Evolutionary conservation across 805 yeast species (phyloP), one percentile per base, ranked within the genome.

Genomic region (Candida palmyrensis): DNA sequence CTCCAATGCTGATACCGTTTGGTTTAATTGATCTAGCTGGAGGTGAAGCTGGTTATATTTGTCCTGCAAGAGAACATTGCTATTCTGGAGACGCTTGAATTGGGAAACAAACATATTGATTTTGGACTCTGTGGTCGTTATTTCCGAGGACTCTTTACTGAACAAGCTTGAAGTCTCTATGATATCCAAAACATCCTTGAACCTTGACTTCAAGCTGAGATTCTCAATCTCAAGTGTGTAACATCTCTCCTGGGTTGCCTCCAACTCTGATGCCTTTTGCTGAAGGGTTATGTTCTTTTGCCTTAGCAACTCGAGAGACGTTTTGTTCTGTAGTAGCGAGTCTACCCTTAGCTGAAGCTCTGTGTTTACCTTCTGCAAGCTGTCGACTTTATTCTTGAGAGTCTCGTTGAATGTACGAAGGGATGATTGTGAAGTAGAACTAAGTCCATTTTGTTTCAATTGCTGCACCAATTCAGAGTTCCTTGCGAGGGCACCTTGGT

Each of bases 271-370:
- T 13, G 77, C 28, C 38, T 68, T 68, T 13, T 59, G 53, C 15
- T 53, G 48, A 21, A 79, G 49, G 0, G 68, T 44, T 0, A 48
- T 40, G 35, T 74, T 77, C 39, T 80, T 82, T 40, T 75, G 80
- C 42, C 69, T 73, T 21, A 80, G 54, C 7, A 80, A 47, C 43
- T 75, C 82, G 5, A 56, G 51, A 17, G 72, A 67, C 39, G 73
- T 61, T 38, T 66, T 64, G 39, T 71, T 55, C 40, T 73, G 72
- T 16, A 76, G 57, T 7, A 62, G 58, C 40, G 68, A 68, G 36
- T 81, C 64, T 25, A 75, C 69, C 38, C 66, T 71, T 15, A 75
- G 58, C 47, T 80, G 77, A 6, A 67, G 58, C 32, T 77, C 57
- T 39, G 75, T 72, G 40, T 72, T 69, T 4, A 65, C 60, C 40